Evolutionary conservation across 176 grass and related monocot genomes (phyloP).

Genomic region (Pharus latifolius): DNA sequence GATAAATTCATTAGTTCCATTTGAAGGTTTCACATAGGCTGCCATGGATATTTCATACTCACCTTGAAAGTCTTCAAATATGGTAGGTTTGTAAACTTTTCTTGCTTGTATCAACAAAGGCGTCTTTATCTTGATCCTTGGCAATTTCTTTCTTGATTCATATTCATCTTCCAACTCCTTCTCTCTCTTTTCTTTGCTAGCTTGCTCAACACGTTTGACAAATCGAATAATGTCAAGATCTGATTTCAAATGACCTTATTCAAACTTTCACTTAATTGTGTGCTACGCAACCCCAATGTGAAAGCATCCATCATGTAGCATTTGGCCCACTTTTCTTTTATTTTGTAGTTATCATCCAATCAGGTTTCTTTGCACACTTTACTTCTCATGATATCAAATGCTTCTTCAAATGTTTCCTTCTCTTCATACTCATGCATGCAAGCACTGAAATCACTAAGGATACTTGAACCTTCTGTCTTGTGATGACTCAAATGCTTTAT

Average conservation of each 20-base stretch:
- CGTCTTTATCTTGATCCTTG: conserved; percentile 14
- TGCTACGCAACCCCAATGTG: conserved; percentile 10
- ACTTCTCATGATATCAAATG: conserved; percentile 25
- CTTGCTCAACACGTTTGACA: conserved; percentile 20
- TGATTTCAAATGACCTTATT: conserved; percentile 16
- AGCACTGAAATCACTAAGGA: conserved; percentile 15
- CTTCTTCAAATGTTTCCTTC: conserved; percentile 14
- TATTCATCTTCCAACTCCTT: conserved; percentile 18
- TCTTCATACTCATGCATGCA: conserved; percentile 29
- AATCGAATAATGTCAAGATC: conserved; percentile 24
- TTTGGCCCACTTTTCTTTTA: conserved; percentile 28
- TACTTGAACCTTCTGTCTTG: neutral
- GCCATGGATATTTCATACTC: conserved; percentile 27
- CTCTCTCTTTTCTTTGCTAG: neutral
- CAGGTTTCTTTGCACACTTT: conserved; percentile 4
- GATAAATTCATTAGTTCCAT: conserved; percentile 10
- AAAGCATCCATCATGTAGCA: conserved; percentile 25
- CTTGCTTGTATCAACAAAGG: conserved; percentile 32
- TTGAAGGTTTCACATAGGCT: neutral
- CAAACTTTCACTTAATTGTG: conserved; percentile 17
- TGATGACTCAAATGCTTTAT: neutral
- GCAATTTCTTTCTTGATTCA: conserved; percentile 16
- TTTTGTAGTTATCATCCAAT: conserved; percentile 22
- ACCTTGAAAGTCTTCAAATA: conserved; percentile 28
- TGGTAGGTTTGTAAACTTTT: neutral